Evolutionary conservation across 148 eudicot genomes (phyloP).

Genomic region (Silene latifolia): DNA sequence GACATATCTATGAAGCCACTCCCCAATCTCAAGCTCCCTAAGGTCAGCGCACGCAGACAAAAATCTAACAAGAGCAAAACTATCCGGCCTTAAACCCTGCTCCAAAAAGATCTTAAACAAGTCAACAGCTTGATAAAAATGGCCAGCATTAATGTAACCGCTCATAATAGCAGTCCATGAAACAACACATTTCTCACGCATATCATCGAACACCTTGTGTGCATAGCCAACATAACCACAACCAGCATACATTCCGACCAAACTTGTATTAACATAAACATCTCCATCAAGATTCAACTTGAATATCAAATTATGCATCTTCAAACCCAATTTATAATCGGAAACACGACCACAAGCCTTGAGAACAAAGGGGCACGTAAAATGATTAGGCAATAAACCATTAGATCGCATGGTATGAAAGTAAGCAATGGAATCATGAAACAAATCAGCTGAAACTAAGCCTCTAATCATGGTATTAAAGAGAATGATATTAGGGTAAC

Average conservation of each 20-base stretch:
- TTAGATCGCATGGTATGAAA: conserved; percentile 32
- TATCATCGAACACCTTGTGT: conserved; percentile 53
- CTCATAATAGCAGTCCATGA: conserved; percentile 51
- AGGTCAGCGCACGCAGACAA: conserved; percentile 46
- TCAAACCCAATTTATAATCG: conserved; percentile 34
- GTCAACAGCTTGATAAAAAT: conserved; percentile 41
- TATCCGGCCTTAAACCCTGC: conserved; percentile 44
- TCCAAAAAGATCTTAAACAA: conserved; percentile 42
- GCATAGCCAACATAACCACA: conserved; percentile 41
- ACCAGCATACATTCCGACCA: conserved; percentile 47
- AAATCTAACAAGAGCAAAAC: conserved; percentile 45
- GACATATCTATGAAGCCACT: conserved; percentile 43
- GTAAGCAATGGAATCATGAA: conserved; percentile 27
- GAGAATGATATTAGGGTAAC: conserved; percentile 34
- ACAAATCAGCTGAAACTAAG: conserved; percentile 32
- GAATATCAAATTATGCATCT: conserved; percentile 39
- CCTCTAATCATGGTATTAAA: conserved; percentile 54
- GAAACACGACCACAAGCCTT: conserved; percentile 35
- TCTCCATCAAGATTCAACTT: conserved; percentile 46
- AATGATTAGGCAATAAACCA: conserved; percentile 43
- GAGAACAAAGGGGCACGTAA: conserved; percentile 48
- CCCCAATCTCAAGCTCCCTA: conserved; percentile 44
- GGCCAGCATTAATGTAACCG: conserved; percentile 40
- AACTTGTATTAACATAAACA: conserved; percentile 46
- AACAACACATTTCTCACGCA: conserved; percentile 41